phyloP scores from a whole-genome alignment of 306 rosid species.

The Vachellia pachyceras region DNA sequence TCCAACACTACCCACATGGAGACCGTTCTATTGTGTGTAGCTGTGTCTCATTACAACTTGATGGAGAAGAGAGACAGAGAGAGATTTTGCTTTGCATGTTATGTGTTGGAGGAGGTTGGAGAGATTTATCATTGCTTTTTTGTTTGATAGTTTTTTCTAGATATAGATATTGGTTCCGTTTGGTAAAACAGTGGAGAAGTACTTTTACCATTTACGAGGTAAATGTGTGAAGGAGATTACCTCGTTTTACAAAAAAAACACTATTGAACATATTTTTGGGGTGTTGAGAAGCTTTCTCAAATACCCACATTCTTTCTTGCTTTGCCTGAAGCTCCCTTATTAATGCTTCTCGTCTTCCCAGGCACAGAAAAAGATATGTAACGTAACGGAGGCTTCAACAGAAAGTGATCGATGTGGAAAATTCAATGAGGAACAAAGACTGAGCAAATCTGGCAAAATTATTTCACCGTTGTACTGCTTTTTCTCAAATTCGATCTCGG shows the following conservation, averaged over 20 bases:
- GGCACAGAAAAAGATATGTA: background rate
- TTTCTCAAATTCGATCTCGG: constrained; percentile 22
- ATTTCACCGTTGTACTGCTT: constrained; percentile 22
- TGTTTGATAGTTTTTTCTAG: constrained; percentile 22
- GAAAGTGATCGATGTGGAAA: constrained; percentile 7
- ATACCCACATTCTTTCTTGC: too few species aligned
- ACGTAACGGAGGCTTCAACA: background rate
- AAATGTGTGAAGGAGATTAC: too few species aligned
- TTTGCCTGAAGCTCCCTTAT: constrained; percentile 39
- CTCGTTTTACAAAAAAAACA: too few species aligned
- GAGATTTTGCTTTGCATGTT: too few species aligned
- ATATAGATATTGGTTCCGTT: too few species aligned
- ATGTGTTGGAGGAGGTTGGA: background rate
- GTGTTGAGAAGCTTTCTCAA: too few species aligned
- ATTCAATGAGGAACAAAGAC: background rate
- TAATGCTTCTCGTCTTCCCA: constrained; percentile 54
- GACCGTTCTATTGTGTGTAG: background rate
- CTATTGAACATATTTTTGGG: too few species aligned
- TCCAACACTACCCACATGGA: too few species aligned
- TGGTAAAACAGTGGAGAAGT: too few species aligned
- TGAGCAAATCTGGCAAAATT: background rate
- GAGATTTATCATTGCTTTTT: background rate
- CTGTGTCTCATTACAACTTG: too few species aligned
- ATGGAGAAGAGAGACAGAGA: too few species aligned
- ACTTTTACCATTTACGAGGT: too few species aligned